phyloP scores from a whole-genome alignment of 257 asterid genomes.

The Solanum acaule region DNA sequence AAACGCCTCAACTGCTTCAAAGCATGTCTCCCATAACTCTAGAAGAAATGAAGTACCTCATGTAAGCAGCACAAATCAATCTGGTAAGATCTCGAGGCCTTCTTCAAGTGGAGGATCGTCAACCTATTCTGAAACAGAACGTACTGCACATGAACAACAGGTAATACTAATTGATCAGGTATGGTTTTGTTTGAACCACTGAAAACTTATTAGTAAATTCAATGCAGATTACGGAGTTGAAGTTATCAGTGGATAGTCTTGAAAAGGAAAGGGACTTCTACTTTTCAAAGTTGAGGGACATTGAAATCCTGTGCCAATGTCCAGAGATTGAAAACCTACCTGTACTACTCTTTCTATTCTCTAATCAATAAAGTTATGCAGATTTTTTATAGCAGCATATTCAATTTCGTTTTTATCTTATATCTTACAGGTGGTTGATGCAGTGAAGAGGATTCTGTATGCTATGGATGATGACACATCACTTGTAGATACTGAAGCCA shows the following conservation, averaged over 20 bases:
- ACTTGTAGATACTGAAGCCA: constrained; percentile 68
- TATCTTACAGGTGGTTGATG: constrained; percentile 51
- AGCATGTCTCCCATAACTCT: constrained; percentile 37
- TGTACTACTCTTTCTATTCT: constrained; percentile 19
- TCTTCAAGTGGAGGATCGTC: constrained; percentile 66
- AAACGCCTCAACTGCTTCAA: constrained; percentile 39
- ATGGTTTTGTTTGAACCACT: not conserved
- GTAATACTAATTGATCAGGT: constrained; percentile 12
- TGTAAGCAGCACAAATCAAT: constrained; percentile 26
- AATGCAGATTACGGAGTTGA: constrained; percentile 74
- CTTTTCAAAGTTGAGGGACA: constrained; percentile 81
- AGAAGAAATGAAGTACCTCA: constrained; percentile 43
- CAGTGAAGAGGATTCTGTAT: constrained; percentile 55
- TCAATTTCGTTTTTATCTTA: no score
- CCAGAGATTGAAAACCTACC: constrained; percentile 56
- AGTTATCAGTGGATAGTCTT: constrained; percentile 69
- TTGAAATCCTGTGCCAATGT: constrained; percentile 74
- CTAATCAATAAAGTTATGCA: not conserved
- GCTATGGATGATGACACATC: constrained; percentile 65
- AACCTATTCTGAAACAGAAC: constrained; percentile 43
- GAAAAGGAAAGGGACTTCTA: constrained; percentile 97
- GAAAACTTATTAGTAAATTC: not conserved
- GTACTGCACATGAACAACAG: constrained; percentile 55
- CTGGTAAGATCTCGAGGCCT: constrained; percentile 58
- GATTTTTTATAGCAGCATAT: not conserved